Evolutionary conservation across 1,139 yeast genomes (phyloP).

Genomic region (Candida albicans): DNA sequence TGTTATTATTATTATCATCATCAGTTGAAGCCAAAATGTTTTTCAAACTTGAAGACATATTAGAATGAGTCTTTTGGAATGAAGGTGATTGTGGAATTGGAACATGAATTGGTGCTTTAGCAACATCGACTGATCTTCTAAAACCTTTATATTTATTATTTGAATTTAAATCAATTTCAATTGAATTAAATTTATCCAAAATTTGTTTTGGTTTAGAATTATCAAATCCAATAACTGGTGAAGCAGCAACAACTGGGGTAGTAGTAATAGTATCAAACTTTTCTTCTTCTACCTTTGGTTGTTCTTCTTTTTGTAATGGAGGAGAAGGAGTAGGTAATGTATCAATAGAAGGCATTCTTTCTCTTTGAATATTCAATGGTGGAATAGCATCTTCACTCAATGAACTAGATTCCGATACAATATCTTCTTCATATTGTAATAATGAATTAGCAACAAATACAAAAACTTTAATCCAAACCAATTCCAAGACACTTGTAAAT

Average conservation of each 20-base stretch:
- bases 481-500: slow-evolving; percentile 36
- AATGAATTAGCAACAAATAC: slow-evolving; percentile 41
- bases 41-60: slow-evolving; percentile 14
- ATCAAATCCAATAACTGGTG: slow-evolving; percentile 12
- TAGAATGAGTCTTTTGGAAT: slow-evolving; percentile 11
- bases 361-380: slow-evolving; percentile 19
- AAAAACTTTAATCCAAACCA: slow-evolving; percentile 43
- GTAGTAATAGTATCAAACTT: background rate
- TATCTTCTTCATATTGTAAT: slow-evolving; percentile 22
- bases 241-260: slow-evolving; percentile 8
- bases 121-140: slow-evolving; percentile 38
- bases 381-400: slow-evolving; percentile 16
- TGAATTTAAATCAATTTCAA: slow-evolving; percentile 25
- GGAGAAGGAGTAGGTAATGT: slow-evolving; percentile 6
- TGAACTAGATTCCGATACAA: slow-evolving; percentile 14
- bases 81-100: slow-evolving; percentile 21
- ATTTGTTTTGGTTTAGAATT: slow-evolving; percentile 13
- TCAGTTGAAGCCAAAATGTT: slow-evolving; percentile 4
- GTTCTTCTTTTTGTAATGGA: background rate
- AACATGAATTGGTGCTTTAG: slow-evolving; percentile 29
- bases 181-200: slow-evolving; percentile 14
- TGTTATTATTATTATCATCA: slow-evolving; percentile 9
- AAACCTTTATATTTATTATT: slow-evolving; percentile 47
- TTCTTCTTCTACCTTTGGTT: background rate
- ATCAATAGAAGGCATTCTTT: slow-evolving; percentile 2